Conservation (phyloP, 2,329 filamentous ascomycete genomes). For the Pestalotiopsis fici region DNA sequence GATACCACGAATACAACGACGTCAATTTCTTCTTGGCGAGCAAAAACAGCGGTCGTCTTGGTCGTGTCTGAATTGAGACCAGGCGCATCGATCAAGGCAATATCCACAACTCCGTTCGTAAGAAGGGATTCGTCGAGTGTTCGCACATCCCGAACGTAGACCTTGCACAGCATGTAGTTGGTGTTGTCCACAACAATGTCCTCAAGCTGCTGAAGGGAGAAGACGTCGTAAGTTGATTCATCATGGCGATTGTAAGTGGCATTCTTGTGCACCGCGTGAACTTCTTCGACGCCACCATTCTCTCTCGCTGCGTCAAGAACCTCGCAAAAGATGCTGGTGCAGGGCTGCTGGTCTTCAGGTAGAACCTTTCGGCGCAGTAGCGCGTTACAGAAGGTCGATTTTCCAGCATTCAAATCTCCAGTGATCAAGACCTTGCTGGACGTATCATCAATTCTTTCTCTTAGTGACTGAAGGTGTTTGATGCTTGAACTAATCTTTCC, state of each 20-base stretch:
- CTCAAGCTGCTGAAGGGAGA: constrained; percentile 75
- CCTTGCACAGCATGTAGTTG: constrained; percentile 91
- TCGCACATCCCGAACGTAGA: constrained; percentile 90
- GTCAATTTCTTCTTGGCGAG: constrained; percentile 96
- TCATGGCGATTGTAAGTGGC: constrained; percentile 81
- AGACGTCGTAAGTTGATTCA: constrained; percentile 92
- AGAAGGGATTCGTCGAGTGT: constrained; percentile 90
- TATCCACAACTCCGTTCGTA: constrained; percentile 97
- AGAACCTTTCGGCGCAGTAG: constrained; percentile 87
- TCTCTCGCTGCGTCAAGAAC: constrained; percentile 89
- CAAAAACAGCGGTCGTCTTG: constrained; percentile 96
- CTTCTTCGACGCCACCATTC: constrained; percentile 89
- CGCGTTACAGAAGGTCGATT: constrained; percentile 99
- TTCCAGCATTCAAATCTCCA: constrained; percentile 94
- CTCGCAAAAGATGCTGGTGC: constrained; percentile 97
- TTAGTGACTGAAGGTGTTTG: constrained; percentile 81
- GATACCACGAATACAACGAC: constrained; percentile 98
- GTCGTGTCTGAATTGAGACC: constrained; percentile 94
- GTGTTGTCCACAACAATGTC: constrained; percentile 87
- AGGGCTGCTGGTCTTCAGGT: constrained; percentile 96
- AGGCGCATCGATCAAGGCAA: constrained; percentile 94
- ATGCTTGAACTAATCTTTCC: constrained; percentile 94
- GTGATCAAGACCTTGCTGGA: constrained; percentile 96
- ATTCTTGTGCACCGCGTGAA: constrained; percentile 89
- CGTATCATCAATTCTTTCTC: constrained; percentile 95